Evolutionary conservation across 2,329 filamentous ascomycete species (phyloP), one percentile per base, ranked within the genome.

Genomic region (Fusarium verticillioides): DNA sequence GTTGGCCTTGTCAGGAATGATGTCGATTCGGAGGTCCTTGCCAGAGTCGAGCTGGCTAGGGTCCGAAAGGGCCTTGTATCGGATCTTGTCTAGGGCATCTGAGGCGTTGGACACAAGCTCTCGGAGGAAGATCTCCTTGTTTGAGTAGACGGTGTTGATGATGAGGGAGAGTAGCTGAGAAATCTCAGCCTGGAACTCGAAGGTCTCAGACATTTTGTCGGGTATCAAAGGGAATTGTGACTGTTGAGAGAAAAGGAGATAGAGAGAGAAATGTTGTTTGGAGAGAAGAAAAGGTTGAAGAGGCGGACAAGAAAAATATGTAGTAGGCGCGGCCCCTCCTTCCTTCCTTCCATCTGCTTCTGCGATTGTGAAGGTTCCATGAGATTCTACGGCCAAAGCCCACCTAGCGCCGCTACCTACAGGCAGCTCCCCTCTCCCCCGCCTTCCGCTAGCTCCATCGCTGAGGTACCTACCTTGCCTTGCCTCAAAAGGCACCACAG

Each of bases 141-240:
- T 99, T 80, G 95, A 98, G 91, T 98, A 99, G 89, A 99, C 96
- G 78, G 96, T 98, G 94, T 99, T 99, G 91, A 99, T 99, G 88
- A 99, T 99, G 85, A 99, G 94, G 79, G 93, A 95, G 84, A 99
- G 93, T 78, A 99, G 94, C 94, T 99, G 96, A 93, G 96, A 98
- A 85, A 99, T 99, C 94, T 99, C 96, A 93, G 96, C 96, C 93
- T 99, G 96, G 90, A 98, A 99, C 93, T 98, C 96, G 89, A 99
- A 99, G 79, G 95, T 98, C 90, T 98, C 95, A 86, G 94, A 87
- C 94, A 97, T 97, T 84, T 84, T 93, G 86, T 82, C 82, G 85
- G 83, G 79, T 84, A 83, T 83, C 79, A 81, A 81, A 80, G 73
- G 75, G 73, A 78, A 77, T 77, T 72, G 77, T 79, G 77, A 79